Percentiles rank a stretch among this genome's conserved stretches.
phyloP scores from a whole-genome alignment of 345 rosid species.

The Limnanthes douglasii region DNA sequence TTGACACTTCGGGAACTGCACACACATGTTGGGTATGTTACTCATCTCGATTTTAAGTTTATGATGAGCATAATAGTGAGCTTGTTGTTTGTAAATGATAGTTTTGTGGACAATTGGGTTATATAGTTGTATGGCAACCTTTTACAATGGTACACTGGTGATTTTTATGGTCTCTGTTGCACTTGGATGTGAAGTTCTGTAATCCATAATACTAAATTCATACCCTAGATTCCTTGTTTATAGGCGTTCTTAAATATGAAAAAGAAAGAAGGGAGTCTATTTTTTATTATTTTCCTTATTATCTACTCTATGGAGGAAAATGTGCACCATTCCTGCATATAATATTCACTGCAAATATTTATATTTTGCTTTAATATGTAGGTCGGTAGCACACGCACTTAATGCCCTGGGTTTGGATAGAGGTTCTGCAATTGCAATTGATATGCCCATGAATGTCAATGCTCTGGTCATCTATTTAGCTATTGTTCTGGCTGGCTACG shows the following conservation, averaged over 20 bases:
- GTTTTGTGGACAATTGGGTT: too few species aligned
- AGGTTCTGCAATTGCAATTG: constrained; percentile 83
- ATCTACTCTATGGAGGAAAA: too few species aligned
- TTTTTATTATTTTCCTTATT: neutral
- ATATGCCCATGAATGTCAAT: constrained; percentile 89
- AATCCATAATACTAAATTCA: too few species aligned
- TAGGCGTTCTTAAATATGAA: neutral
- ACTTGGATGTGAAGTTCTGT: constrained; percentile 1
- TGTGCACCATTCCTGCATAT: neutral
- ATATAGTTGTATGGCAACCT: too few species aligned
- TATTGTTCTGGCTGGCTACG: constrained; percentile 68
- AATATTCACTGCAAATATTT: neutral
- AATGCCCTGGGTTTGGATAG: constrained; percentile 39
- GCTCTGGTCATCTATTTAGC: constrained; percentile 89
- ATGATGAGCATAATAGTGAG: neutral
- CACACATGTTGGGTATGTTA: constrained; percentile 70
- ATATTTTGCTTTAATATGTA: constrained; percentile 13
- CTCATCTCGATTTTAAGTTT: constrained; percentile 3
- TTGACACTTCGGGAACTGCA: constrained; percentile 71
- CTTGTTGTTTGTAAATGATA: neutral
- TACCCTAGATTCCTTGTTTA: too few species aligned
- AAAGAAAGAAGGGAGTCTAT: neutral
- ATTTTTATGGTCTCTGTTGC: too few species aligned
- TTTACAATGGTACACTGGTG: too few species aligned
- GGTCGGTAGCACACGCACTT: constrained; percentile 76